Evolutionary conservation across 495 filamentous ascomycete genomes (phyloP).

Genomic region (Penicillium diatomitis): DNA sequence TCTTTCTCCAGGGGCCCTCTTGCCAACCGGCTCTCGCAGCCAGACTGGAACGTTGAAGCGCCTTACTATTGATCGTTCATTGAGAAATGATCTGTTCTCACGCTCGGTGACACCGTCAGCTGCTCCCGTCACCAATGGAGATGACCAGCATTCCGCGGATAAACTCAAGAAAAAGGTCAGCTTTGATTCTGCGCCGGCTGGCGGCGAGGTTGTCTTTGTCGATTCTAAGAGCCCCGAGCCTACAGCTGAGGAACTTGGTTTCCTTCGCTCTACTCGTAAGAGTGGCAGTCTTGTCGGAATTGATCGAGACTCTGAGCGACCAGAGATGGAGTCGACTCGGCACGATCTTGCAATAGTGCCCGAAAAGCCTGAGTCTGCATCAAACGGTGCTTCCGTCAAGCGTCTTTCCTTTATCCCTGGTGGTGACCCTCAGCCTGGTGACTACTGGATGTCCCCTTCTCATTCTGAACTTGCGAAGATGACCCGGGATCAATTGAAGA

Average conservation of each 20-base stretch:
- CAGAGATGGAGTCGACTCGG: slow-evolving; percentile 65
- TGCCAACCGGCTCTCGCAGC: slow-evolving; percentile 53
- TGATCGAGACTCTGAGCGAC: slow-evolving; percentile 38
- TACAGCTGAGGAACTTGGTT: slow-evolving; percentile 57
- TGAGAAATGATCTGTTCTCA: slow-evolving; percentile 68
- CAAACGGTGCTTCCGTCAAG: slow-evolving; percentile 19
- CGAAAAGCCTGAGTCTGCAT: slow-evolving; percentile 46
- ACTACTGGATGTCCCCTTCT: slow-evolving; percentile 78
- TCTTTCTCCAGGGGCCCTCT: slow-evolving; percentile 77
- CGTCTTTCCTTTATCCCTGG: slow-evolving; percentile 26
- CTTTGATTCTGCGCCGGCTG: slow-evolving; percentile 60
- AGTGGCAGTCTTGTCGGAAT: slow-evolving; percentile 39
- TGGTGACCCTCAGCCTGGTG: slow-evolving; percentile 52
- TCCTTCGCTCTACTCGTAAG: slow-evolving; percentile 46
- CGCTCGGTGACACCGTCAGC: slow-evolving; percentile 35
- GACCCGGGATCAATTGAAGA: slow-evolving; percentile 62
- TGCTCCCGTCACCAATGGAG: slow-evolving; percentile 42
- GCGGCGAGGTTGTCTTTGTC: slow-evolving; percentile 36
- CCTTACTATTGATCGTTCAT: slow-evolving; percentile 77
- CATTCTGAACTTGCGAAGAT: slow-evolving; percentile 62
- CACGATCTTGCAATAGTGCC: slow-evolving; percentile 72
- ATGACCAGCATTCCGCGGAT: slow-evolving; percentile 29
- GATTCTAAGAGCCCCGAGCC: slow-evolving; percentile 43
- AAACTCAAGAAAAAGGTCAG: slow-evolving; percentile 76
- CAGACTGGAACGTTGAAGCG: slow-evolving; percentile 70